Base-by-base conservation (phyloP, 305 asterid genomes). In the Coffea humblotiana region DNA sequence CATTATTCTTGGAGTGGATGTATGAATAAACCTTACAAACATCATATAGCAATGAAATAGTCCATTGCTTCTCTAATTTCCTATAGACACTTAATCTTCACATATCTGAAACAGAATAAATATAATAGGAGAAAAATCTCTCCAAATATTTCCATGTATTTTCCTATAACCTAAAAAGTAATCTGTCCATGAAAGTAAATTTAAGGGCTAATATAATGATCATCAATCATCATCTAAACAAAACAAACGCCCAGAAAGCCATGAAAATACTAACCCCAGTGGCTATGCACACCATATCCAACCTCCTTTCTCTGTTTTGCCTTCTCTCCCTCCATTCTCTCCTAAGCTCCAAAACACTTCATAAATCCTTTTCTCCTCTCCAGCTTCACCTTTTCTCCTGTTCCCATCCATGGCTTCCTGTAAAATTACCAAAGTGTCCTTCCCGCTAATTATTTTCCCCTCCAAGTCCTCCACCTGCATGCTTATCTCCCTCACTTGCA, bases 391-490 rank as follows among this genome's bases (percentile, higher is more conserved):
- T 63, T 80, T 91, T 74, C 77, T 72, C 49, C 97, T 89, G 78
- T 71, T 82, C 49, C 90, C 95, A 32, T 86, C 89, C 92, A 95
- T 89, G 16, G 87, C 92, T 29, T 79, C 86, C 0, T 78, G 80
- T 21, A 93, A 37, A 78, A 88, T 87, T 73, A 74, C 86, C 89
- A 90, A 27, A 87, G 91, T 81, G 6, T 93, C 94, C 86, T 64
- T 68, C 23, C 99, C 99, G 3, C 72, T 64, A 18, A 88, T 29
- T 0, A 81, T 78, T 75, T 84, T 89, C 0, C 97, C 97, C 27
- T 95, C 94, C 87, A 92, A 77, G 81, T 93, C 99, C 91, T 93
- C 96, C 79, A 90, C 84, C 82, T 88, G 93, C 94, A 92, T 72
- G 82, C 90, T 85, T 51, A 91, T 90, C 78, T 93, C 98, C 52